Evolutionary conservation across 2,329 filamentous ascomycete species (phyloP), one percentile per base, ranked within the genome.

Genomic region (Fusarium annulatum): DNA sequence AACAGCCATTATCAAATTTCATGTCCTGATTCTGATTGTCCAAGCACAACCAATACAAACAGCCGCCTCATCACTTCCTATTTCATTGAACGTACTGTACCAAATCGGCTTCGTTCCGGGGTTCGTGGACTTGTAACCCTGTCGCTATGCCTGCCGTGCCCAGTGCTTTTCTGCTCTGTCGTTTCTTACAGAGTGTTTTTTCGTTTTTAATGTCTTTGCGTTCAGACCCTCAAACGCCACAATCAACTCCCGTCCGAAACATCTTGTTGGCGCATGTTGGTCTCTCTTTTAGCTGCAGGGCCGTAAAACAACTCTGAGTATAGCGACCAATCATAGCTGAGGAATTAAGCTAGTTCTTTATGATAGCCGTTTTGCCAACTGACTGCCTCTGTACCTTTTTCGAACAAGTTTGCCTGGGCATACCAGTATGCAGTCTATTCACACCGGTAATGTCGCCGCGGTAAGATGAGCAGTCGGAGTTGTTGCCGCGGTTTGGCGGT

Each of bases 211-310:
- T 48, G 36, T 43, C 64, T 60, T 66, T 53, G 57, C 52, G 45
- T 67, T 69, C 71, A 63, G 61, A 67, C 67, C 63, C 45, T 61
- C 56, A 71, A 64, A 65, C 65, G 41, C 59, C 65, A 69, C 52
- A 59, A 62, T 55, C 42, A 64, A 48, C 45, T 63, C 64, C 56
- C 48, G 39, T 41, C 41, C 30, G 61, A 57, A 74, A 57, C 49
- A 49, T 33, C 23, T 38, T 55, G 38, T 59, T 69, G 45, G 36
- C 61, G 61, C 46, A 61, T 62, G 53, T 45, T 59, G 41, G 49
- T 52, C 33, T 39, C 34, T 45, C 48, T 52, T 39, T 61, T 46
- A 53, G 63, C 64, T 67, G 46, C 46, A 66, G 33, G 42, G 33
- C 51, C 19, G 52, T 61, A 61, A 66, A 58, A 67, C 43, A 59